phyloP scores from a whole-genome alignment of 352 stramenopile genomes.

The Thalassiosira ordinaria region DNA sequence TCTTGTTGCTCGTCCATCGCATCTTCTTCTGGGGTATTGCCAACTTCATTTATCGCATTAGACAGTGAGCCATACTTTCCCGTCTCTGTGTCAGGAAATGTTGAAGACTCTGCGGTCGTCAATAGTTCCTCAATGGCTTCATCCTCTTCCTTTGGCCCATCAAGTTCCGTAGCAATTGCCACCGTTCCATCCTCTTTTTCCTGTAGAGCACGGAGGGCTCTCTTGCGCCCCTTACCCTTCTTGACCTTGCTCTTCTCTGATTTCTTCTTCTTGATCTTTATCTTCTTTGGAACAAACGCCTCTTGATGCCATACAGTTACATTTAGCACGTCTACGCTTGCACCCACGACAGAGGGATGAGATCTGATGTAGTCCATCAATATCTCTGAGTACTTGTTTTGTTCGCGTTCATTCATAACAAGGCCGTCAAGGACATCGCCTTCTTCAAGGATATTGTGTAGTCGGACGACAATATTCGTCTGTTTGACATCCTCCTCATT shows the following conservation, averaged over 20 bases:
- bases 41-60: no score
- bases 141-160: neutral
- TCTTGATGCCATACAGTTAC: conserved; percentile 17
- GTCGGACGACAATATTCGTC: conserved; percentile 5
- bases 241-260: neutral
- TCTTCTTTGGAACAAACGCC: no score
- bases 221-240: no score
- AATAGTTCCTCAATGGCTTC: neutral
- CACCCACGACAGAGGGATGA: neutral
- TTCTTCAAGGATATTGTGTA: conserved; percentile 8
- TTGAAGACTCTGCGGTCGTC: no score
- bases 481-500: neutral
- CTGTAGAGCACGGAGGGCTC: neutral
- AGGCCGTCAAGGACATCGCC: no score
- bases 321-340: conserved; percentile 8
- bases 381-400: conserved; percentile 5
- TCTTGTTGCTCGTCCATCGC: no score
- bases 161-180: no score
- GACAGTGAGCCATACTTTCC: no score
- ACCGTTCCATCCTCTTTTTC: neutral
- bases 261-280: neutral
- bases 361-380: conserved; percentile 6
- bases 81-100: no score
- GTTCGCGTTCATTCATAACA: conserved; percentile 8
- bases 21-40: no score